Evolutionary conservation across 495 filamentous ascomycete genomes (phyloP), one percentile per base, ranked within the genome.

Genomic region (Penicillium manginii): DNA sequence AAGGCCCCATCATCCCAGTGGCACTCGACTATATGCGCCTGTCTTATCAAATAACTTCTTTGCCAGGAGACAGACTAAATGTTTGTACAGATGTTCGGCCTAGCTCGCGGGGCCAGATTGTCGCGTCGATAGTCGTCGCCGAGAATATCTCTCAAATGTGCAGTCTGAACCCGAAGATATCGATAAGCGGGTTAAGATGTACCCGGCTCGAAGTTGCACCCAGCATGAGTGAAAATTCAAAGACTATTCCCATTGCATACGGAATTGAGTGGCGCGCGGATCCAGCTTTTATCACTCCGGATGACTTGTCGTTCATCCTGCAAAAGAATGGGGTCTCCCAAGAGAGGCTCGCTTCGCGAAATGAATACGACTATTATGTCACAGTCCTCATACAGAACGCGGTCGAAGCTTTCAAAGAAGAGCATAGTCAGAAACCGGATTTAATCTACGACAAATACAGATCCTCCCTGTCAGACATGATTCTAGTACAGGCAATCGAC

Each of bases 1-100:
- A 59, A 1, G 60, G 62, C 7, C 64, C 73, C 2, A n/a, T 57
- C 3, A 52, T 76, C 9, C 75, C 75, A 21, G 60, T 74, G 1
- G 67, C 54, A 0, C 53, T 75, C 18, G 59, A 68, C 12, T 59
- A 68, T 26, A 52, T 78, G 32, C 59, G 52, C 4, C 35, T 75
- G 4, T 52, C 68, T 7, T n/a, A 17, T 2, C n/a, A 51, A 0
- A 64, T 73, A 2, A 53, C 23, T 22, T 52, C 23, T 2, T 35
- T 32, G 4, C 49, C 66, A 1, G 68, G 71, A 15, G 47, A 54
- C 4, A 21, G 40, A 1, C 19, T 75, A 3, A 64, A 52, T 9
- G 46, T 57, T 1, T 66, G 61, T 42, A 63, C 68, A 0, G 46
- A 59, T 23, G 51, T 66, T 19, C 48, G 33, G 7, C 53, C 33